A percentile compares a stretch with the other conserved stretches of the same genome.
Conservation (phyloP, 2,329 filamentous ascomycete species). For the Pestalotiopsis sp. region DNA sequence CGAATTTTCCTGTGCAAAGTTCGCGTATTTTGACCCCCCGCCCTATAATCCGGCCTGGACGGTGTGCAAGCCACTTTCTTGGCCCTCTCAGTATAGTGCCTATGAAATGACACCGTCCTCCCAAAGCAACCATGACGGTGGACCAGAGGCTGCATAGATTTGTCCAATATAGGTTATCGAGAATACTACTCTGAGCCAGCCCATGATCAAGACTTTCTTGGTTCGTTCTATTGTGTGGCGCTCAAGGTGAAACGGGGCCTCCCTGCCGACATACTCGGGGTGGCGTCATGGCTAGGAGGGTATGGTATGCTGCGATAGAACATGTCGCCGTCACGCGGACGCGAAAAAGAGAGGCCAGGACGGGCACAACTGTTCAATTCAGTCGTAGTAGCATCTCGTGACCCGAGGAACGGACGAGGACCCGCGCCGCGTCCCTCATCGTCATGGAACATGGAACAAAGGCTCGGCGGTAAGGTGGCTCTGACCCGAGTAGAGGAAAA, state of each 20-base stretch:
- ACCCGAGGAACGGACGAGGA: neutral
- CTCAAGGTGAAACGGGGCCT: neutral
- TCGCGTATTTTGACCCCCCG: neutral
- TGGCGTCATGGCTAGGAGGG: neutral
- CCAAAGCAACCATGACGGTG: neutral
- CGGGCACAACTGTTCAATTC: neutral
- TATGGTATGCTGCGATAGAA: slow-evolving; percentile 5
- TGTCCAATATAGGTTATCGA: neutral
- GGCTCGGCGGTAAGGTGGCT: neutral
- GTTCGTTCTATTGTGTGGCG: neutral
- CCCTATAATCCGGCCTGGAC: neutral
- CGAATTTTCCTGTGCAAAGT: neutral
- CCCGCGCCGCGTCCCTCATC: neutral
- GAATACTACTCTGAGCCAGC: neutral
- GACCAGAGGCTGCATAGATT: neutral
- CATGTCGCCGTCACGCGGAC: neutral
- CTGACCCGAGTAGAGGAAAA: neutral
- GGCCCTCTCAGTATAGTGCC: neutral
- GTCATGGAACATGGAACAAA: neutral
- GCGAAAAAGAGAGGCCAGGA: neutral
- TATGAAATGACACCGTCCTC: neutral
- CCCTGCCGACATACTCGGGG: neutral
- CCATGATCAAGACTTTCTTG: neutral
- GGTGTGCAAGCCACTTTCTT: neutral
- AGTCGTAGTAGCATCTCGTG: neutral